phyloP scores from a whole-genome alignment of 257 asterid species.

The Haberlea rhodopensis region DNA sequence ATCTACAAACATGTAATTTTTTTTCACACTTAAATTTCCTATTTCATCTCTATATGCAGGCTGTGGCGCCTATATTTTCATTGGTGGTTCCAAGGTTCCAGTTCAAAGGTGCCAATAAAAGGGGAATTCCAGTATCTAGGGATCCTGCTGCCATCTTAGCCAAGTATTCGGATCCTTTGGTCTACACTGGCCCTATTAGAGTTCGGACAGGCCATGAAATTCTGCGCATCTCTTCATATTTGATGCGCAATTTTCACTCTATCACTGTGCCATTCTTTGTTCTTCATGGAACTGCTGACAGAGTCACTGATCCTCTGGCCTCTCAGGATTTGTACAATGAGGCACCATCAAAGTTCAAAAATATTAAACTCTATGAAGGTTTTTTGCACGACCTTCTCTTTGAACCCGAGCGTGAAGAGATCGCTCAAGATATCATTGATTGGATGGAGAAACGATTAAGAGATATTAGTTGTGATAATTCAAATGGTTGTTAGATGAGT shows the following conservation, averaged over 20 bases:
- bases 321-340: conserved; percentile 85
- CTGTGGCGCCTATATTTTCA: conserved; percentile 89
- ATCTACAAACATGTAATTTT: neutral
- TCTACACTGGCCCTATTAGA: conserved; percentile 93
- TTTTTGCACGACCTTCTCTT: conserved; percentile 91
- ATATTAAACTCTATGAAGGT: conserved; percentile 92
- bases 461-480: conserved; percentile 25
- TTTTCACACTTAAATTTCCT: neutral
- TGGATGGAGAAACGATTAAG: conserved; percentile 79
- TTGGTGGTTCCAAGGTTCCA: conserved; percentile 92
- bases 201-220: conserved; percentile 98
- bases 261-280: conserved; percentile 89
- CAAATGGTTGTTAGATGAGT: conserved; percentile 18
- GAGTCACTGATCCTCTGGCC: conserved; percentile 94
- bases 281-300: conserved; percentile 96
- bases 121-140: conserved; percentile 94
- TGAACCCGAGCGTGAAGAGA: conserved; percentile 93
- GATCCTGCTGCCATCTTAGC: conserved; percentile 87
- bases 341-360: conserved; percentile 77
- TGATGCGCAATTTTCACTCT: conserved; percentile 68
- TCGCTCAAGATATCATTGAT: conserved; percentile 81
- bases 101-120: conserved; percentile 95
- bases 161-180: conserved; percentile 94
- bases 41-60: conserved; percentile 39
- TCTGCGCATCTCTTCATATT: conserved; percentile 71